A percentile compares a stretch with the other conserved stretches of the same genome.
Evolutionary conservation across 179 eudicot species (phyloP).

Genomic region (Patellifolia procumbens): DNA sequence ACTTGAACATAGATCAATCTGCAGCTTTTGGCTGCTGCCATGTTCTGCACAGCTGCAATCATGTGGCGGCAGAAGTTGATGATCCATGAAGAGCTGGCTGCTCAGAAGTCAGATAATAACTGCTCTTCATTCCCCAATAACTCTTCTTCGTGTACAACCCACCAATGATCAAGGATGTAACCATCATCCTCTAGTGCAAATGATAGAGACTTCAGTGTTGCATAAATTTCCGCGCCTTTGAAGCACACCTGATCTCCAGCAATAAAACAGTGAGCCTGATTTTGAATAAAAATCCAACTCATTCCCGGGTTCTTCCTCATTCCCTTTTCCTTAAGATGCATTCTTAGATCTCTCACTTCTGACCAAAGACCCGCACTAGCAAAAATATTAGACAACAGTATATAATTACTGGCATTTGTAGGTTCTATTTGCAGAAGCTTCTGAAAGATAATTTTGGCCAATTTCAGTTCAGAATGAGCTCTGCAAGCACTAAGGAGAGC

Average conservation of each 20-base stretch:
- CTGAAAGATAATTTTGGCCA: constrained; percentile 33
- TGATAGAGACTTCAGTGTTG: constrained; percentile 31
- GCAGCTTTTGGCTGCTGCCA: not conserved
- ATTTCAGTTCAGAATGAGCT: constrained; percentile 27
- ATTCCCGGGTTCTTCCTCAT: constrained; percentile 42
- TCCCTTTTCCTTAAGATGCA: constrained; percentile 35
- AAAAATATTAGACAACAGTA: too few species aligned
- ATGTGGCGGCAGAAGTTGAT: not conserved
- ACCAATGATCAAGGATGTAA: constrained; percentile 36
- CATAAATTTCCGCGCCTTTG: constrained; percentile 32
- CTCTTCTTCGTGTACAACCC: constrained; percentile 40
- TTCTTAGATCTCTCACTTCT: constrained; percentile 41
- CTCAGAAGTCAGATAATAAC: constrained; percentile 24
- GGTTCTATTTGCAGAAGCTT: constrained; percentile 54
- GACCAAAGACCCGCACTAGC: constrained; percentile 55
- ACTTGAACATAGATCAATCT: not conserved
- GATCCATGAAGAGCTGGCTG: not conserved
- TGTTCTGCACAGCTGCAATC: not conserved
- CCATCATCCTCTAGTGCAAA: constrained; percentile 29
- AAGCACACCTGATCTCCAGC: constrained; percentile 48
- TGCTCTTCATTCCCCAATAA: constrained; percentile 14
- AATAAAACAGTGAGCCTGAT: constrained; percentile 37
- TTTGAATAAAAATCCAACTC: constrained; percentile 51
- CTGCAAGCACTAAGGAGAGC: constrained; percentile 49
- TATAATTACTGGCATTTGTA: constrained; percentile 43